Base-by-base conservation (phyloP, 148 eudicot species). In the Vaccinium corymbosum region DNA sequence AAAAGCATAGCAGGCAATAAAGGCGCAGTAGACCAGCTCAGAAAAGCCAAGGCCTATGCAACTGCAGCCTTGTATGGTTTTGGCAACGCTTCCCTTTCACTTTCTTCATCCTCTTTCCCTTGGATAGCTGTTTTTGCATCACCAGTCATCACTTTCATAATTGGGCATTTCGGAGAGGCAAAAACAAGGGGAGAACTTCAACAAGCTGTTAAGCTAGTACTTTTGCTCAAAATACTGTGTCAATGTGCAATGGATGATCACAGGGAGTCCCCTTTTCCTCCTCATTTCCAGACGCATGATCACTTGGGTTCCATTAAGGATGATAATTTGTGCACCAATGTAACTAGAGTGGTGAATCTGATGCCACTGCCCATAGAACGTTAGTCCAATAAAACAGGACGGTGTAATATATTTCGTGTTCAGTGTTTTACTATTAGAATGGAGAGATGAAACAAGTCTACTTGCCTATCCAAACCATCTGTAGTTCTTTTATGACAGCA, bases 21-120 rank as follows among this genome's bases (percentile, higher is more conserved):
- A 7, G 92, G 90, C 17, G 85, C 83, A 2, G 87, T 27, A 8
- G 89, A 88, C 14, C 90, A 88, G 80, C 86, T 84, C 20, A 90
- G 56, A 66, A 90, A 90, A 20, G 90, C 80, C 81, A 84, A 32
- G 32, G 89, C 89, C 6, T 88, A 88, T 14, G 89, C 90, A 70
- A 57, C 81, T 17, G 79, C 87, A 29, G 90, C 89, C 82, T 85
- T 87, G 83, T 74, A 88, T 0, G 92, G 90, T 56, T 86, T 90
- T 1, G 92, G 89, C 59, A 88, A 71, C 49, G 29, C 55, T 19
- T 85, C 85, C 29, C 32, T 35, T 42, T 56, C 78, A 7, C 27
- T 50, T 25, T 80, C 83, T 11, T 11, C 62, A 25, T 42, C 76
- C 25, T 55, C 73, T 5, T 20, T 32, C 17, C 42, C 19, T 87